Base-by-base conservation (phyloP, 148 eudicot genomes). In the Drosera capensis region DNA sequence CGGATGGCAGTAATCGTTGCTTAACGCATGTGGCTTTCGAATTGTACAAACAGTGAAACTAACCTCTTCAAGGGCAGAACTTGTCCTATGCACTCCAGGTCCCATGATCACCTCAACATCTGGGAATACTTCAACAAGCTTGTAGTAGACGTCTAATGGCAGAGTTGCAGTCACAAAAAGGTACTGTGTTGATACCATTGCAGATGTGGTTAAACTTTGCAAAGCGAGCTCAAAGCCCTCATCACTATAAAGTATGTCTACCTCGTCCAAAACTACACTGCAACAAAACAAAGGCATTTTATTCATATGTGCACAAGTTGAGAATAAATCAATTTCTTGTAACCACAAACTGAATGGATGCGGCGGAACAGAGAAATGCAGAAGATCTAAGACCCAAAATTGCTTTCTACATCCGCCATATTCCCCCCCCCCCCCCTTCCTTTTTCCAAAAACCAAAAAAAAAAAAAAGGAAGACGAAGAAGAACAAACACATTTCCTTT, bases 121-220 rank as follows among this genome's bases (percentile, higher is more conserved):
- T 47, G 97, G 97, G 62, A 90, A 90, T 43, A 60, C 59, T 60
- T 79, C 77, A 52, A 84, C 74, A 38, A 84, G 80, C 65, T 80
- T 84, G 79, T 84, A 72, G 66, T 78, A 90, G 40, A 90, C 78
- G 38, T 78, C 80, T 14, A 65, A 67, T 25, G 95, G 95, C 59
- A 90, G 67, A 40, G 97, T 90, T 53, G 97, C 97, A 26, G 97
- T 90, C 54, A 84, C 97, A 73, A 84, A 90, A 25, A 90, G 71
- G 69, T 90, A 90, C 56, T 90, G 95, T 19, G 82, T 67, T 40
- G 84, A 60, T 55, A 84, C 67, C 37, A 79, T 82, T 17, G 95
- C 74, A 17, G 64, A 54, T 49, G 62, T 78, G 9, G 71, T 72
- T 59, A 90, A 73, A 50, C 64, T 75, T 56, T 78, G 84, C 44